Conservation (phyloP, 768 basidiomycete genomes). For the Chalciporus piperatus region DNA sequence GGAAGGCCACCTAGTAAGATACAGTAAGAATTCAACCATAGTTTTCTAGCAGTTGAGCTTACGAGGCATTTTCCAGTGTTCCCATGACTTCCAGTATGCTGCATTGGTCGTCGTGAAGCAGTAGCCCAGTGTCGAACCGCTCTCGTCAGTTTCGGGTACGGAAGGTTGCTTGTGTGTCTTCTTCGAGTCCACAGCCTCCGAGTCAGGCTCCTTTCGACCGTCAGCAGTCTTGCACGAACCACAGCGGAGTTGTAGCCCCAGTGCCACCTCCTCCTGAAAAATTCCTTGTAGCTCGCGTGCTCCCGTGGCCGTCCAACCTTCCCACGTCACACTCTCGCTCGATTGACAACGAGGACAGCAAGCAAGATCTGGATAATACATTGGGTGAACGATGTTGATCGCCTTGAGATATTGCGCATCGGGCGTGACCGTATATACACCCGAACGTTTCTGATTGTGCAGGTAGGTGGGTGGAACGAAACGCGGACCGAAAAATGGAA, state of each 20-base stretch:
- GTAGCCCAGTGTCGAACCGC: background rate
- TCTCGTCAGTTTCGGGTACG: background rate
- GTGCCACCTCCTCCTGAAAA: background rate
- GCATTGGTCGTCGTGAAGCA: conserved; percentile 17
- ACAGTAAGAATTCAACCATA: no score
- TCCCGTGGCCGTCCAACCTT: conserved; percentile 3
- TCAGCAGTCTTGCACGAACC: background rate
- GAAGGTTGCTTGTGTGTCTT: no score
- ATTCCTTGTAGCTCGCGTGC: conserved; percentile 2
- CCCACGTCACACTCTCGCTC: background rate
- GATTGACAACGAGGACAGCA: background rate
- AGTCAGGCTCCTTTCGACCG: no score
- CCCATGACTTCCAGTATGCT: conserved; percentile 18
- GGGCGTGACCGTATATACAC: background rate
- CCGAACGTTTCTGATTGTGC: background rate
- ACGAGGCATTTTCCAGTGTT: conserved; percentile 22
- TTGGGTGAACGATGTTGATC: conserved; percentile 6
- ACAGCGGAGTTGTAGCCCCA: background rate
- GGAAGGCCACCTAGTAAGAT: conserved; percentile 17
- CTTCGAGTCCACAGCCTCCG: no score
- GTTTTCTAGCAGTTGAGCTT: background rate
- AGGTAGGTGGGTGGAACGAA: conserved; percentile 23
- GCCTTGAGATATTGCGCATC: conserved; percentile 2
- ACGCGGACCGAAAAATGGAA: conserved; percentile 21
- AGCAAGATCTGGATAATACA: conserved; percentile 8